phyloP scores from a whole-genome alignment of 148 eudicot species.

The Polygonum maritimum region DNA sequence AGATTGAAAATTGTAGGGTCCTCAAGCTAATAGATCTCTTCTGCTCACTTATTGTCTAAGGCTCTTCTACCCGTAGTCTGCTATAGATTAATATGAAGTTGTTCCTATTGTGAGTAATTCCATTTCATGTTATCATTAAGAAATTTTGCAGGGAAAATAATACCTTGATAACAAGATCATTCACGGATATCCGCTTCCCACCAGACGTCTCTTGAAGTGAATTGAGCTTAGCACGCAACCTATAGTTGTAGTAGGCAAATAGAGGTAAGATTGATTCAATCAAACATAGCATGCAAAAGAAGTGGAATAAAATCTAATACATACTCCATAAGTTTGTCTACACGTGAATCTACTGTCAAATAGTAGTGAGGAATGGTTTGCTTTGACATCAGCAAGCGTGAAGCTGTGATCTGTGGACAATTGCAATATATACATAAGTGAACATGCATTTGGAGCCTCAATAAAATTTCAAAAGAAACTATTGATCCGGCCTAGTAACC shows the following conservation, averaged over 20 bases:
- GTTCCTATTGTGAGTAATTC: neutral
- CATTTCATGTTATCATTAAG: neutral
- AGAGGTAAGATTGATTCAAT: conserved; percentile 7
- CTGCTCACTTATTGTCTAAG: neutral
- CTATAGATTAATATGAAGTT: neutral
- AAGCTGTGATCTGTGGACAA: conserved; percentile 14
- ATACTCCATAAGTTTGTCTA: conserved; percentile 56
- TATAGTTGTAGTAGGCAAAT: conserved; percentile 15
- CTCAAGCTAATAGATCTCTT: neutral
- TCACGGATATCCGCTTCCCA: conserved; percentile 80
- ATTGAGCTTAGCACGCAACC: conserved; percentile 73
- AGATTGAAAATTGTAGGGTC: neutral
- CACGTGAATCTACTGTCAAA: conserved; percentile 15
- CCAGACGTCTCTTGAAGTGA: conserved; percentile 92
- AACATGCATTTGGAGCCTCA: neutral
- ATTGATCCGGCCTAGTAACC: neutral
- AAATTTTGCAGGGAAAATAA: neutral
- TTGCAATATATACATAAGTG: neutral
- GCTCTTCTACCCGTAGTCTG: neutral
- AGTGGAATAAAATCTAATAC: conserved; percentile 14
- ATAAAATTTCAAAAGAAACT: neutral
- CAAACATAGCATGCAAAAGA: conserved; percentile 10
- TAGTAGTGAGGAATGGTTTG: conserved; percentile 20
- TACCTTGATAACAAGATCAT: conserved; percentile 98
- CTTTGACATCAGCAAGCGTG: conserved; percentile 17